Percentiles rank a stretch among this genome's conserved stretches.
Conservation (phyloP, 2,329 filamentous ascomycete genomes). For the Aspergillus novofumigatus region DNA sequence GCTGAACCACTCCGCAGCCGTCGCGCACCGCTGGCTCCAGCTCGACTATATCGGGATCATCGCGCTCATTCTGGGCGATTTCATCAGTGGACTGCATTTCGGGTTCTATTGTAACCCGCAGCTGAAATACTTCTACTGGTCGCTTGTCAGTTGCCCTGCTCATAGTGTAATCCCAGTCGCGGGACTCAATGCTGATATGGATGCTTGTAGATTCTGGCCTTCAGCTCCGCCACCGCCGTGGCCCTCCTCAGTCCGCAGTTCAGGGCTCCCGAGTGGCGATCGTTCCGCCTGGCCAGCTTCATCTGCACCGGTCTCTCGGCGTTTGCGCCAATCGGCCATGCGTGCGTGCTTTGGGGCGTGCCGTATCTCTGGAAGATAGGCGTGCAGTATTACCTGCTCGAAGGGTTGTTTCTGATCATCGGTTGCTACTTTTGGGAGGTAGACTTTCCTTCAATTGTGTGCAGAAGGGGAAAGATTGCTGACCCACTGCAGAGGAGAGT, state of each 20-base stretch:
- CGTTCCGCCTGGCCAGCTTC: conserved; percentile 24
- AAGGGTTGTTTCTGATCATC: conserved; percentile 28
- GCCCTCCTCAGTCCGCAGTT: conserved; percentile 34
- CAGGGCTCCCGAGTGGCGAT: conserved; percentile 25
- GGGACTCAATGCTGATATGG: background rate
- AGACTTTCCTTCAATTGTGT: no score
- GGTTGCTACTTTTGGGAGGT: conserved; percentile 26
- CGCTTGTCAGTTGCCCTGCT: conserved; percentile 22
- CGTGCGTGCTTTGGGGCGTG: conserved; percentile 21
- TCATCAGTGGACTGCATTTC: conserved; percentile 33
- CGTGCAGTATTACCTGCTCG: conserved; percentile 31
- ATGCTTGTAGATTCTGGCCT: conserved; percentile 22
- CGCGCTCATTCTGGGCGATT: conserved; percentile 29
- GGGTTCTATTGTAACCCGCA: conserved; percentile 32
- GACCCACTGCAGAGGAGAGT: conserved; percentile 9
- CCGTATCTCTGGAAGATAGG: conserved; percentile 21
- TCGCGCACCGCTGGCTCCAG: conserved; percentile 22
- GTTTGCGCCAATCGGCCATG: conserved; percentile 32
- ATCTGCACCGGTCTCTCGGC: conserved; percentile 30
- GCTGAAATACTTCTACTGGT: conserved; percentile 31
- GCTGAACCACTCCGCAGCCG: conserved; percentile 28
- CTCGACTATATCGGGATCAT: conserved; percentile 34
- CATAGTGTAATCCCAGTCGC: background rate
- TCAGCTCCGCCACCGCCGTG: conserved; percentile 26
- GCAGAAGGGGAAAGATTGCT: no score